Conservation (phyloP, 2,329 filamentous ascomycete genomes). For the Diaporthe citri region DNA sequence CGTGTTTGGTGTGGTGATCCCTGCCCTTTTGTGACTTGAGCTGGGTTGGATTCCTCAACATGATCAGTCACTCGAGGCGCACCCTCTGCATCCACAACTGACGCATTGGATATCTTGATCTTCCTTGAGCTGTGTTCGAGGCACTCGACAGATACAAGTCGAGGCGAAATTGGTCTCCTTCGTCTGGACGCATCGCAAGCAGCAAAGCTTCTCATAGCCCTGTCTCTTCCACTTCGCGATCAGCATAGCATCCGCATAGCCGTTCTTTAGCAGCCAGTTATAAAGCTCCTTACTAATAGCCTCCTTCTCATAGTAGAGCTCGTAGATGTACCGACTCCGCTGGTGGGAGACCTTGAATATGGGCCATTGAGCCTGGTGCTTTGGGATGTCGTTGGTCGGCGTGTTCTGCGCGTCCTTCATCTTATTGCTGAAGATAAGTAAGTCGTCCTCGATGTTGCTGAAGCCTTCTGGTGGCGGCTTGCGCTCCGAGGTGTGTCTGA, state of each 20-base stretch:
- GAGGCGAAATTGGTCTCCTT: slow-evolving; percentile 95
- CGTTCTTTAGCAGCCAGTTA: slow-evolving; percentile 96
- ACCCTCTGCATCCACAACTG: slow-evolving; percentile 93
- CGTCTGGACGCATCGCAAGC: slow-evolving; percentile 96
- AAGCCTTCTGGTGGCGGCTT: slow-evolving; percentile 90
- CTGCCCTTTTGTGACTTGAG: too few species aligned
- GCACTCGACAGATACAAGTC: slow-evolving; percentile 96
- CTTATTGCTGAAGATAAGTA: slow-evolving; percentile 88
- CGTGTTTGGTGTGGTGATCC: not conserved
- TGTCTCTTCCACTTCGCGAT: slow-evolving; percentile 99
- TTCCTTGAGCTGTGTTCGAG: slow-evolving; percentile 89
- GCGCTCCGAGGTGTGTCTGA: slow-evolving; percentile 80
- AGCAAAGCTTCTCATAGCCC: slow-evolving; percentile 98
- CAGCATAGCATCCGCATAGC: slow-evolving; percentile 92
- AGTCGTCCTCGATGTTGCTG: slow-evolving; percentile 87
- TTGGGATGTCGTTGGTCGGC: slow-evolving; percentile 81
- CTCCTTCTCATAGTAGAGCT: slow-evolving; percentile 97
- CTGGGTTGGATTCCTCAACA: too few species aligned
- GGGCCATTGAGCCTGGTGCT: slow-evolving; percentile 94
- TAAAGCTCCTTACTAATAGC: slow-evolving; percentile 93
- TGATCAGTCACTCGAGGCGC: slow-evolving; percentile 82
- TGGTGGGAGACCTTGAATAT: slow-evolving; percentile 98
- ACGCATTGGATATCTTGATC: slow-evolving; percentile 93
- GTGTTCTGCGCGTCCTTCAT: slow-evolving; percentile 97
- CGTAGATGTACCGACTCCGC: slow-evolving; percentile 92